Conservation (phyloP, 73 alveolate genomes). For the Diophrys sp. region DNA sequence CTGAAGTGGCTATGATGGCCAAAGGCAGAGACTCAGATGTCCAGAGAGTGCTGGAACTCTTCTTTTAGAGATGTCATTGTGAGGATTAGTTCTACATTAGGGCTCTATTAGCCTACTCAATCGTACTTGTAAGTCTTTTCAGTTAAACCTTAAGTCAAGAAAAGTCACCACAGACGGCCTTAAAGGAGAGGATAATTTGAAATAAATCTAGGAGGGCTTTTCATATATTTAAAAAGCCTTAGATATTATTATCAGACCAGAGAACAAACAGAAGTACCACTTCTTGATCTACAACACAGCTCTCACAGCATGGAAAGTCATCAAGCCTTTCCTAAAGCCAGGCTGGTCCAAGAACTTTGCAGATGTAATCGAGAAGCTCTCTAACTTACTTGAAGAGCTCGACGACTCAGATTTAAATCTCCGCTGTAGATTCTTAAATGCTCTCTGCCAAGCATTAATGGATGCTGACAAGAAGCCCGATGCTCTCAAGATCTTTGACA, state of each 20-base stretch:
- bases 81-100: constrained; percentile 93
- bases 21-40: constrained; percentile 84
- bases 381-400: constrained; percentile 92
- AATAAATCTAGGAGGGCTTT: constrained; percentile 79
- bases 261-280: constrained; percentile 92
- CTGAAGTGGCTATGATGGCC: constrained; percentile 80
- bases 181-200: constrained; percentile 92
- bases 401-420: constrained; percentile 97
- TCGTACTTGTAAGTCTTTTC: constrained; percentile 70
- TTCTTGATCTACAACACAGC: constrained; percentile 94
- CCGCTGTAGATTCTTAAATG: constrained; percentile 85
- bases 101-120: constrained; percentile 86
- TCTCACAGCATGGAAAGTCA: constrained; percentile 83
- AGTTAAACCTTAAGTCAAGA: constrained; percentile 56
- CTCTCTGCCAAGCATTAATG: constrained; percentile 83
- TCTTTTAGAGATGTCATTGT: constrained; percentile 73
- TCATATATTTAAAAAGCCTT: constrained; percentile 86
- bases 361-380: constrained; percentile 90
- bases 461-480: constrained; percentile 98
- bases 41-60: constrained; percentile 80
- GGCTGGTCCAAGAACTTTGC: constrained; percentile 88
- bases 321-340: constrained; percentile 84
- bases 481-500: constrained; percentile 93
- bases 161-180: constrained; percentile 68
- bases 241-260: constrained; percentile 92